A percentile compares a stretch with the other conserved stretches of the same genome.
Conservation (phyloP, 129 eudicot species). For the Silybum marianum region DNA sequence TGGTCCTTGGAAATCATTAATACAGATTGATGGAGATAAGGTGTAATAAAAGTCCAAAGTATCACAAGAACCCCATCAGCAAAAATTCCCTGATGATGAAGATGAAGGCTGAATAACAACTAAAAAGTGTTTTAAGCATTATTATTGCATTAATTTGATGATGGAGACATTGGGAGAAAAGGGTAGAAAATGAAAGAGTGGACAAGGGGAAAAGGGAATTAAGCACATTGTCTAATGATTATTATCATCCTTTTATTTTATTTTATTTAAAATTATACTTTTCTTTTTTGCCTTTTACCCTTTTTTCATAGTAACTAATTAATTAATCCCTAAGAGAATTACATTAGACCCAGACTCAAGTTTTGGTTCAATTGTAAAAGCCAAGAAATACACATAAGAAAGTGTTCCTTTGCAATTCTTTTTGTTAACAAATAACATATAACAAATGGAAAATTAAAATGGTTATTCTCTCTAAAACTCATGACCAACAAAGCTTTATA, state of each 20-base stretch:
- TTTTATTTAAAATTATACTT: slow-evolving; percentile 11
- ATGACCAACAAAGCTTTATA: background rate
- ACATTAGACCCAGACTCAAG: slow-evolving; percentile 29
- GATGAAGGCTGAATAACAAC: slow-evolving; percentile 1
- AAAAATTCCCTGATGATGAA: slow-evolving; percentile 32
- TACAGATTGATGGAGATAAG: slow-evolving; percentile 23
- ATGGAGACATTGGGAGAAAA: slow-evolving; percentile 20
- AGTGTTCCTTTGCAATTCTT: background rate
- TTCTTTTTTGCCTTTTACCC: slow-evolving; percentile 24
- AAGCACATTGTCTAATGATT: slow-evolving; percentile 37
- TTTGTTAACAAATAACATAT: background rate
- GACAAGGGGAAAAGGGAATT: slow-evolving; percentile 21
- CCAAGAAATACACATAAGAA: slow-evolving; percentile 1
- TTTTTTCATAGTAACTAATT: slow-evolving; percentile 14
- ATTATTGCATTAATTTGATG: slow-evolving; percentile 9
- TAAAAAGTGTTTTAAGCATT: slow-evolving; percentile 11
- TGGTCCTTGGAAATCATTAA: slow-evolving; percentile 37
- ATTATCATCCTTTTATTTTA: slow-evolving; percentile 15
- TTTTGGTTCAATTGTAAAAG: slow-evolving; percentile 16
- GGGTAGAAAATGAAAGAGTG: slow-evolving; percentile 15
- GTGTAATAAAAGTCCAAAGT: slow-evolving; percentile 2
- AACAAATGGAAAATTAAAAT: background rate
- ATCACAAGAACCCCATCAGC: slow-evolving; percentile 21
- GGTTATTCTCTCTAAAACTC: background rate
- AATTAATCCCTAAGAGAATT: slow-evolving; percentile 3